phyloP scores from a whole-genome alignment of 2,329 filamentous ascomycete genomes.

The Trichoderma sp. region DNA sequence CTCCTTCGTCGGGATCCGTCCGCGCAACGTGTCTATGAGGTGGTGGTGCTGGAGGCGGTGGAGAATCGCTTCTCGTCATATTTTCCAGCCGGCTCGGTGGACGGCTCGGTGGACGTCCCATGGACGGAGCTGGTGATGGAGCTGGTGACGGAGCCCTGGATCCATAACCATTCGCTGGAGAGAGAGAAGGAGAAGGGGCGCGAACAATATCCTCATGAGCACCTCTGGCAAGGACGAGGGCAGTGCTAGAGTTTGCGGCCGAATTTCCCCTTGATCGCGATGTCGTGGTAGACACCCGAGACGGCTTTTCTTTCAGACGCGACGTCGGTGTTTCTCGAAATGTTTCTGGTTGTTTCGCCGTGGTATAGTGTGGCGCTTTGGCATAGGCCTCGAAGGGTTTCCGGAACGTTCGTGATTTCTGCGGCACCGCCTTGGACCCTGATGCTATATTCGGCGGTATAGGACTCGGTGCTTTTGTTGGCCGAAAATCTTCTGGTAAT shows the following conservation, averaged over 20 bases:
- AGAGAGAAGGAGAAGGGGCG: constrained; percentile 22
- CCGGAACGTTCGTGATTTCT: constrained; percentile 62
- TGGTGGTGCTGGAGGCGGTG: constrained; percentile 77
- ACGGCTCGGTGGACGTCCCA: constrained; percentile 23
- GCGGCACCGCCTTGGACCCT: constrained; percentile 51
- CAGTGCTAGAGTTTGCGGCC: constrained; percentile 20
- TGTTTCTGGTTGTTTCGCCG: constrained; percentile 58
- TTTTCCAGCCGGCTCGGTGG: constrained; percentile 26
- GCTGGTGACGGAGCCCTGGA: constrained; percentile 33
- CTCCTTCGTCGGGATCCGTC: constrained; percentile 22
- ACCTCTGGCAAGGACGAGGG: constrained; percentile 30
- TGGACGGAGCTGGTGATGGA: background rate
- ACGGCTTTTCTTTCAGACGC: constrained; percentile 32
- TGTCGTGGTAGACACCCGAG: constrained; percentile 27
- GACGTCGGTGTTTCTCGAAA: constrained; percentile 46
- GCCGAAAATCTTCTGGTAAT: constrained; percentile 79
- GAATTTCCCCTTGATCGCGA: constrained; percentile 22
- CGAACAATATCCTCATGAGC: constrained; percentile 23
- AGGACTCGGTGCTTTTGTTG: constrained; percentile 60
- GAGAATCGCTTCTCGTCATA: constrained; percentile 49
- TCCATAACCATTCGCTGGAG: constrained; percentile 30
- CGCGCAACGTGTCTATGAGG: constrained; percentile 68
- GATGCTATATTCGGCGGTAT: constrained; percentile 56
- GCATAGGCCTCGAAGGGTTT: constrained; percentile 66
- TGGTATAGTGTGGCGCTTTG: constrained; percentile 64